A percentile compares a stretch with the other conserved stretches of the same genome.
phyloP scores from a whole-genome alignment of 495 filamentous ascomycete genomes.

The Delitschia confertaspora region DNA sequence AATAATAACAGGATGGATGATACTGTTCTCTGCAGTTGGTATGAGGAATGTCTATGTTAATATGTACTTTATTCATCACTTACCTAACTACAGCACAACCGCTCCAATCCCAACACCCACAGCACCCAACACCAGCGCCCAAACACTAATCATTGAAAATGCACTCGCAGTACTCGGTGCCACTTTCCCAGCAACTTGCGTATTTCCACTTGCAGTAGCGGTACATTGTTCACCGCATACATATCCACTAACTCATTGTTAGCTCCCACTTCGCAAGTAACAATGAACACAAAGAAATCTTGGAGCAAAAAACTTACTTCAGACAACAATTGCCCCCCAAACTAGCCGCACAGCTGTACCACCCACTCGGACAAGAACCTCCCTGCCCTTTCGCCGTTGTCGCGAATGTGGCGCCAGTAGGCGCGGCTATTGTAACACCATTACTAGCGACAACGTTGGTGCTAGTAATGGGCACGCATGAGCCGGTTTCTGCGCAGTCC shows the following conservation, averaged over 20 bases:
- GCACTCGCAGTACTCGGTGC: conserved; percentile 12
- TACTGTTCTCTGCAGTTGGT: no score
- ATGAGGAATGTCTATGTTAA: no score
- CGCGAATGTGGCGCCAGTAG: conserved; percentile 36
- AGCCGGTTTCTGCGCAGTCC: conserved; percentile 59
- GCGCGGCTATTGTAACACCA: conserved; percentile 60
- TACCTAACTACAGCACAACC: conserved; percentile 8
- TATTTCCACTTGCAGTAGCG: conserved; percentile 11
- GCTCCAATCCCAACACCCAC: conserved; percentile 9
- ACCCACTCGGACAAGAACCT: conserved; percentile 19
- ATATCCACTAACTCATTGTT: conserved; percentile 5
- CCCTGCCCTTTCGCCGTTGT: conserved; percentile 9
- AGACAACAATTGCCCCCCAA: conserved; percentile 24
- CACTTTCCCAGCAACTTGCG: conserved; percentile 13
- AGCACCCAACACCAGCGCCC: neutral
- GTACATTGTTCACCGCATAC: conserved; percentile 23
- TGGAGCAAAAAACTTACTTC: conserved; percentile 1
- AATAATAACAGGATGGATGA: no score
- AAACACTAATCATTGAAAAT: conserved; percentile 6
- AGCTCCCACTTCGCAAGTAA: neutral
- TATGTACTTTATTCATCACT: no score
- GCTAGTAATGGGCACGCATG: conserved; percentile 43
- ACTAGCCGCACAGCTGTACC: conserved; percentile 24
- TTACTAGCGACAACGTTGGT: conserved; percentile 51
- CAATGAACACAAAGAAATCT: neutral